A percentile compares a stretch with the other conserved stretches of the same genome.
Conservation (phyloP, 768 basidiomycete species). For the Podaxis pistillaris region DNA sequence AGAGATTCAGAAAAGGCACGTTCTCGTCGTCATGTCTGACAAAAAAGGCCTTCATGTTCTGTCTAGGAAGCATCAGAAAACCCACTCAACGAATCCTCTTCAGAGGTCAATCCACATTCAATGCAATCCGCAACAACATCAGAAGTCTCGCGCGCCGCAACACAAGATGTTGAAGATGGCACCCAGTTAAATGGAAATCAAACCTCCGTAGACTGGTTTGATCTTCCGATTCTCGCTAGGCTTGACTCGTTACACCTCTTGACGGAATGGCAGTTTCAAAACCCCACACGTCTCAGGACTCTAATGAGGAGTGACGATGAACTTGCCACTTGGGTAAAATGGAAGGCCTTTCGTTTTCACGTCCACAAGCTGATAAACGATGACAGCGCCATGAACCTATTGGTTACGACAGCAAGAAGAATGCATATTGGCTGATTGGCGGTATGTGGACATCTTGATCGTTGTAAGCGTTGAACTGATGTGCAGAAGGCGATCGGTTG, state of each 20-base stretch:
- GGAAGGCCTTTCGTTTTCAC: not conserved
- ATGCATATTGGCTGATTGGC: slow-evolving; percentile 87
- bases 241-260: slow-evolving; percentile 73
- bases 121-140: not conserved
- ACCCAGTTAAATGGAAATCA: slow-evolving; percentile 19
- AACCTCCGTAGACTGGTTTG: slow-evolving; percentile 62
- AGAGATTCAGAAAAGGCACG: slow-evolving; percentile 9
- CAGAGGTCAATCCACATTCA: not conserved
- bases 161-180: slow-evolving; percentile 11
- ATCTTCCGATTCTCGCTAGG: slow-evolving; percentile 68
- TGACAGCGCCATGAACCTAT: slow-evolving; percentile 79
- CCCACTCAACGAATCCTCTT: not conserved
- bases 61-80: slow-evolving; percentile 6
- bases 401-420: slow-evolving; percentile 75
- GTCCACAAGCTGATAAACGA: slow-evolving; percentile 9
- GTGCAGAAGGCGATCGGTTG: slow-evolving; percentile 65
- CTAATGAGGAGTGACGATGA: slow-evolving; percentile 83
- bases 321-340: slow-evolving; percentile 69
- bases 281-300: slow-evolving; percentile 62
- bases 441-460: slow-evolving; percentile 37
- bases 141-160: slow-evolving; percentile 7
- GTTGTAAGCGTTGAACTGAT: not conserved
- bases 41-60: not conserved
- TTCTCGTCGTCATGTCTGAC: not conserved
- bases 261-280: slow-evolving; percentile 87